Percentiles rank a stretch among this genome's conserved stretches.
Evolutionary conservation across 2,329 filamentous ascomycete genomes (phyloP).

Genomic region (Talaromyces amestolkiae): DNA sequence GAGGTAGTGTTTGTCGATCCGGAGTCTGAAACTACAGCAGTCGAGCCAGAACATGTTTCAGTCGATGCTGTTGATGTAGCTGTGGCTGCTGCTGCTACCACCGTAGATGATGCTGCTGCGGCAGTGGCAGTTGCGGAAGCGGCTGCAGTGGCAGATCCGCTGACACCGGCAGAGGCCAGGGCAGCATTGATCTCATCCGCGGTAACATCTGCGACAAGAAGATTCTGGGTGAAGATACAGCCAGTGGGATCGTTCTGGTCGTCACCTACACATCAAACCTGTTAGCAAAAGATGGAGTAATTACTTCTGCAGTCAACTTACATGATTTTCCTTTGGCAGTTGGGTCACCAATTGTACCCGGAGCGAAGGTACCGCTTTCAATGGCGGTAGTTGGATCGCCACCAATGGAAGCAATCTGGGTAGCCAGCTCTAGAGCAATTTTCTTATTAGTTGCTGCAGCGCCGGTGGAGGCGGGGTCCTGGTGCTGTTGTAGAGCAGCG

Average conservation of each 20-base stretch:
- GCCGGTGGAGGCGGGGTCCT: conserved; percentile 62
- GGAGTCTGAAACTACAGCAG: background rate
- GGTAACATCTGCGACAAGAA: conserved; percentile 56
- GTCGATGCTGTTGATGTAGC: conserved; percentile 19
- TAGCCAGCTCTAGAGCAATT: conserved; percentile 58
- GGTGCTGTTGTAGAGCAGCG: conserved; percentile 61
- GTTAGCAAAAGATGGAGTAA: background rate
- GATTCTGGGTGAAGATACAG: conserved; percentile 55
- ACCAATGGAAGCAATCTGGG: conserved; percentile 60
- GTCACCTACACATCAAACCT: conserved; percentile 30
- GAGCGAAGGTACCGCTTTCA: conserved; percentile 61
- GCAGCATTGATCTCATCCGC: conserved; percentile 53
- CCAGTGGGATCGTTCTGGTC: conserved; percentile 48
- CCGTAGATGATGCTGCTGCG: conserved; percentile 6
- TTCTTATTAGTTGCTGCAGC: conserved; percentile 60
- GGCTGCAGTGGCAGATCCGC: conserved; percentile 21
- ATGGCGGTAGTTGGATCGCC: conserved; percentile 63
- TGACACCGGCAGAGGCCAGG: conserved; percentile 38
- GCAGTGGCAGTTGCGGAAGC: background rate
- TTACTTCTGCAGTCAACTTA: conserved; percentile 5
- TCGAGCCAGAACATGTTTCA: conserved; percentile 9
- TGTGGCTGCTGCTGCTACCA: background rate
- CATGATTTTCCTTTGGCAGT: conserved; percentile 55
- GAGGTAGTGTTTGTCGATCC: background rate
- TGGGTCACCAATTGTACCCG: conserved; percentile 55